These are phyloP conservation scores for Penicillium sp. DNA, from an alignment of 2,329 filamentous ascomycete genomes.

Conservation along the genomic window DNA sequence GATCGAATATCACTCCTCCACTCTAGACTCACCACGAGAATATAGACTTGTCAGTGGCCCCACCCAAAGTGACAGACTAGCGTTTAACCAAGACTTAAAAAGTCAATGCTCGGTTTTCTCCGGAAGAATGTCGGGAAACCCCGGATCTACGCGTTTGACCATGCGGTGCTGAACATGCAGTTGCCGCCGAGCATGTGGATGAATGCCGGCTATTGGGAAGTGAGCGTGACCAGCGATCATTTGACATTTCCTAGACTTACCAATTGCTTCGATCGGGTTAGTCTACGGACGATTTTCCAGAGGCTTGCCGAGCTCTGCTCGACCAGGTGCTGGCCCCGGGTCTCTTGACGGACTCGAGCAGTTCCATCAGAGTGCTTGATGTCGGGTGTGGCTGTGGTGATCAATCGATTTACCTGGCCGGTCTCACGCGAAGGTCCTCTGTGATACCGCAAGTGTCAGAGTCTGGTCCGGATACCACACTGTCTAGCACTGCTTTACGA, in stretches of 20 bases:
- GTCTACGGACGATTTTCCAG: conserved; percentile 36
- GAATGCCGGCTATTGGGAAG: conserved; percentile 58
- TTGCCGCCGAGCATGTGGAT: conserved; percentile 55
- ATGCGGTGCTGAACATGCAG: conserved; percentile 52
- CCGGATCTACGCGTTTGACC: conserved; percentile 47
- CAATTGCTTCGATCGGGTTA: conserved; percentile 12
- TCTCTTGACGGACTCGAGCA: conserved; percentile 26
- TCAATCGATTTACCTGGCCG: conserved; percentile 46
- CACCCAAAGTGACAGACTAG: too few relatives aligned
- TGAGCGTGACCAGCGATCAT: conserved; percentile 11
- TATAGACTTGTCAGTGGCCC: too few relatives aligned
- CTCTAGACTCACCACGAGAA: background rate
- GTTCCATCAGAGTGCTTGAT: conserved; percentile 38
- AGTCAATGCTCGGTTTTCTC: conserved; percentile 8
- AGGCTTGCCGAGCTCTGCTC: conserved; percentile 49
- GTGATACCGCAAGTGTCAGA: background rate
- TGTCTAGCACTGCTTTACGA: background rate
- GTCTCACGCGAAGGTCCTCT: background rate
- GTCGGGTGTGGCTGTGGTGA: conserved; percentile 57
- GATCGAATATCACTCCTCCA: background rate
- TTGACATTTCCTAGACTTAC: background rate
- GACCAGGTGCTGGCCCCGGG: conserved; percentile 46
- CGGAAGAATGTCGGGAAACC: conserved; percentile 8
- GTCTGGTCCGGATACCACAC: background rate
- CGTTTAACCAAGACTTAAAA: background rate